Evolutionary conservation across 768 basidiomycete genomes (phyloP), one percentile per base, ranked within the genome.

Genomic region (Gautieria morchelliformis): DNA sequence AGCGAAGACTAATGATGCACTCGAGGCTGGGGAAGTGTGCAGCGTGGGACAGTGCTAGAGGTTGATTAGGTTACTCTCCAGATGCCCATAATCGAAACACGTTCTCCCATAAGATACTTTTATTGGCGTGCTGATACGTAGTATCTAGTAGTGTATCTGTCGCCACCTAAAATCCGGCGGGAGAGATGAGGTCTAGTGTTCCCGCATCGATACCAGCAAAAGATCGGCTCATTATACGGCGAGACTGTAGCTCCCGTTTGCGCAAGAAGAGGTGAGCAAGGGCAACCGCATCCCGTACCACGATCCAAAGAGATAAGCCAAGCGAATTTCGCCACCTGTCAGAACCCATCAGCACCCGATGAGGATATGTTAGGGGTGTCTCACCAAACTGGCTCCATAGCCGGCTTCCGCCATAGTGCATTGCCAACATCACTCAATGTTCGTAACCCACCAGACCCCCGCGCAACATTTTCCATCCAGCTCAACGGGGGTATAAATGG

Each of bases 31-130:
- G 89, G 89, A 61, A 91, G 88, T 66, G 88, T 92, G 27, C 88
- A 90, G 63, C 82, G 88, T 19, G 89, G 89, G 53, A 89, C 87
- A 19, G 81, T 88, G 60, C 73, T 91, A 63, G 89, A 92, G 48
- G 60, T 64, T 27, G 56, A 57, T 50, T 57, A 57, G 32, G 10
- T 20, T 27, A 30, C 45, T 27, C 32, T 12, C 32, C 33, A 49
- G 2, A 12, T 49, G 11, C 48, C 27, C 42, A 5, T 22, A n/a
- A 49, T 27, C 11, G 14, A 49, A 49, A 5, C 11, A 10, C 48
- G 5, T 19, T 49, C 11, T 30, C 22, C 48, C 8, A 1, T 10
- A 33, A 33, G 2, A 24, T 17, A 49, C 9, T 40, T 40, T 35
- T 52, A 30, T 27, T 22, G 24, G 32, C n/a, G 17, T 20, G 48